phyloP scores from a whole-genome alignment of 768 basidiomycete species.

The Macrocybe gigantea region DNA sequence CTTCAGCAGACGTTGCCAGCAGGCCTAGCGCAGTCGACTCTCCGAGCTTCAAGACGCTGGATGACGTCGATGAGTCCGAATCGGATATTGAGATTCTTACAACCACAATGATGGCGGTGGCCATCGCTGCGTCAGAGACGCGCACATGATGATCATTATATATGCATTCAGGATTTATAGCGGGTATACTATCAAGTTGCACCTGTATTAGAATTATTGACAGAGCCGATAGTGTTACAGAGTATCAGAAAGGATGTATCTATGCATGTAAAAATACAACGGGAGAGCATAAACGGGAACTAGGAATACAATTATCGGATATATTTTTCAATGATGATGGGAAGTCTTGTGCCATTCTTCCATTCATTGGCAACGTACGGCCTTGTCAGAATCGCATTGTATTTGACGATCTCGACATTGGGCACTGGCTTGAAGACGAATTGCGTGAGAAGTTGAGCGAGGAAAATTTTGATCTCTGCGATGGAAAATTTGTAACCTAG shows the following conservation, averaged over 20 bases:
- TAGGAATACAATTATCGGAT: too few relatives aligned
- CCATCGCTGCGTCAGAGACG: constrained; percentile 4
- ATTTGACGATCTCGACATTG: constrained; percentile 35
- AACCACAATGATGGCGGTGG: constrained; percentile 17
- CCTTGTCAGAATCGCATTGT: constrained; percentile 42
- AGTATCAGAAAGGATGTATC: too few relatives aligned
- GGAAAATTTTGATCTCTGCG: constrained; percentile 45
- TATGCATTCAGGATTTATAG: too few relatives aligned
- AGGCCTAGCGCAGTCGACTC: neutral
- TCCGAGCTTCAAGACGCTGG: neutral
- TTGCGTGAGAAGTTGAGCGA: constrained; percentile 36
- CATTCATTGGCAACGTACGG: constrained; percentile 40
- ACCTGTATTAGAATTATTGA: too few relatives aligned
- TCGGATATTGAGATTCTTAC: constrained; percentile 26
- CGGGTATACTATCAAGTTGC: too few relatives aligned
- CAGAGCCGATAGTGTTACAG: too few relatives aligned
- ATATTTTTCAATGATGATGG: constrained; percentile 25
- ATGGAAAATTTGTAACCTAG: constrained; percentile 43
- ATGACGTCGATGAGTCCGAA: constrained; percentile 19
- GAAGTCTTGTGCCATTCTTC: constrained; percentile 34
- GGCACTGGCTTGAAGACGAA: constrained; percentile 41
- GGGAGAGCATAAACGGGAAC: too few relatives aligned
- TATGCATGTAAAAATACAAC: too few relatives aligned
- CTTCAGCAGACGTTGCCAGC: neutral
- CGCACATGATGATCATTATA: neutral